Base-by-base conservation (phyloP, 768 basidiomycete species). In the Russula brevipes region DNA sequence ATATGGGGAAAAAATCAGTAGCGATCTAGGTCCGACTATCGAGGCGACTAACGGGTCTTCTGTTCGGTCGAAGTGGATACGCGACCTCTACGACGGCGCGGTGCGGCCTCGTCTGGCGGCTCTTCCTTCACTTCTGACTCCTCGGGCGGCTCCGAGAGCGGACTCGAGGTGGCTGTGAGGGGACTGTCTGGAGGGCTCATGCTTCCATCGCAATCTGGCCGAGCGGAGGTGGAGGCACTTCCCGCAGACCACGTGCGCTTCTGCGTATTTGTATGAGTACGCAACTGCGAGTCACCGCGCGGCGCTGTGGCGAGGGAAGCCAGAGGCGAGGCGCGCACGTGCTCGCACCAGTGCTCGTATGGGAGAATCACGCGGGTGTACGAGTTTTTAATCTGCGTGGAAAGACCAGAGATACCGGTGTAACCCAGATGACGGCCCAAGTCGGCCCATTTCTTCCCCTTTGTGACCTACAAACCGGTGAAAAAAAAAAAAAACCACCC, bases 361-460 rank as follows among this genome's bases (percentile, higher is more conserved):
- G 97, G 97, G 49, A 94, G 82, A 69, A 99, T 91, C 71, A 99
- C 91, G 59, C 89, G 85, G 61, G 81, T 82, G 74, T 96, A 99
- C 5, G 94, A 91, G 69, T 85, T 87, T 78, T 91, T 92, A 73
- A 98, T 85, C 71, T 94, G 89, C 1, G 88, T 87, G 16, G 89
- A 89, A 63, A 95, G 81, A 54, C 90, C 89, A 39, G 87, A 88
- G 44, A 89, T 84, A 45, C 88, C 86, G 66, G 86, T 81, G 78
- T 93, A 94, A 35, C 94, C 92, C 61, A 97, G 78, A 42, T 84
- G 78, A 54, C 88, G 84, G 35, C 92, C 92, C 59, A 99, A 77
- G 70, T 90, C 86, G 5, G 86, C 85, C 97, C 97, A 99, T 70
- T 88, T 87, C 76, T 89, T 91, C 66, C 79, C 81, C 72, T 84